Conservation (phyloP, 768 basidiomycete genomes). For the Amanita polypyramis region DNA sequence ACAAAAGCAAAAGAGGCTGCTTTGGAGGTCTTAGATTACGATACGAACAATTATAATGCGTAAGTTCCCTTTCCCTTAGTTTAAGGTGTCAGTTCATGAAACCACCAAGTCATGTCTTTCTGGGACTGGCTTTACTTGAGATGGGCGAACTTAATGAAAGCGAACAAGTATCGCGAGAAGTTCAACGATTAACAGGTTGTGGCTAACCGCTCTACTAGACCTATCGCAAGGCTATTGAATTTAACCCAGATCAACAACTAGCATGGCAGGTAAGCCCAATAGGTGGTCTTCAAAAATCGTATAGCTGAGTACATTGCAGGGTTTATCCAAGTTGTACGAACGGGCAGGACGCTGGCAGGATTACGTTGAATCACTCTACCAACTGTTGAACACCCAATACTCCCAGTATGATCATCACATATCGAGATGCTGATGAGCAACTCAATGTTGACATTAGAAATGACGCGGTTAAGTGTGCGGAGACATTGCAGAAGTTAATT, state of each 20-base stretch:
- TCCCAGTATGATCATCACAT: conserved; percentile 21
- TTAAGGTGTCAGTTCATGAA: conserved; percentile 1
- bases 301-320: conserved; percentile 30
- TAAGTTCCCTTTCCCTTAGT: conserved; percentile 18
- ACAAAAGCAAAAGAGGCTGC: conserved; percentile 56
- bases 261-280: conserved; percentile 71
- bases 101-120: conserved; percentile 64
- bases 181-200: background rate
- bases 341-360: conserved; percentile 47
- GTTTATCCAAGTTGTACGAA: conserved; percentile 66
- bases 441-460: conserved; percentile 29
- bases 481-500: conserved; percentile 69
- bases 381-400: conserved; percentile 52
- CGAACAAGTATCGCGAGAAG: conserved; percentile 63
- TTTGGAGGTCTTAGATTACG: conserved; percentile 56
- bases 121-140: conserved; percentile 72
- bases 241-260: conserved; percentile 58
- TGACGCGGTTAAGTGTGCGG: conserved; percentile 73
- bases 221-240: conserved; percentile 66
- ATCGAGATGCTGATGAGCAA: background rate
- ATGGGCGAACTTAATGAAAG: conserved; percentile 60
- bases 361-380: conserved; percentile 40
- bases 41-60: conserved; percentile 84
- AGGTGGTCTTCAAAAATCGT: conserved; percentile 11
- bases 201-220: conserved; percentile 32